phyloP scores from a whole-genome alignment of 1,139 yeast species.

The Zygosaccharomyces pseudobailii region DNA sequence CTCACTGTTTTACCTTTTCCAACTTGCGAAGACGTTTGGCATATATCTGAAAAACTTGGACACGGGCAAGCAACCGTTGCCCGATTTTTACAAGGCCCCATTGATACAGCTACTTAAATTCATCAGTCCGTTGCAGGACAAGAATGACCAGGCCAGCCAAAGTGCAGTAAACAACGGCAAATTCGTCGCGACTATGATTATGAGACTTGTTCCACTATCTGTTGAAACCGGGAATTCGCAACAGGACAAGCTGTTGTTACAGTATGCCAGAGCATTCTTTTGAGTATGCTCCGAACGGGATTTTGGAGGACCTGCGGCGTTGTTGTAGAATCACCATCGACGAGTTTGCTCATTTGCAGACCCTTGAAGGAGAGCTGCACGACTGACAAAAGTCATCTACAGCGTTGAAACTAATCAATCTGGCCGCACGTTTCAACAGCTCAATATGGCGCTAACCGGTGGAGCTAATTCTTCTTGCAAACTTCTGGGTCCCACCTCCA shows the following conservation, averaged over 20 bases:
- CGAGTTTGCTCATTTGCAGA: not conserved
- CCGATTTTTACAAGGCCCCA: not conserved
- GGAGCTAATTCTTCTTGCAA: conserved; percentile 42
- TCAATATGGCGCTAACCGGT: not conserved
- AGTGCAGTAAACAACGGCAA: conserved; percentile 29
- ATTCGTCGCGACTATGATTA: conserved; percentile 27
- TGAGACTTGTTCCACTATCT: conserved; percentile 8
- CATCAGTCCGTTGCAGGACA: conserved; percentile 15
- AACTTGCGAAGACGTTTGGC: conserved; percentile 31
- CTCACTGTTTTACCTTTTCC: conserved; percentile 24
- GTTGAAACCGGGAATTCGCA: not conserved
- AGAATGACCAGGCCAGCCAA: conserved; percentile 22
- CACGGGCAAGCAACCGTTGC: not conserved
- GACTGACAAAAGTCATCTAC: not conserved
- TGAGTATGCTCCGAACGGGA: not conserved
- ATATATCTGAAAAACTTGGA: conserved; percentile 22
- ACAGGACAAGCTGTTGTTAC: not conserved
- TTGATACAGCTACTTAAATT: conserved; percentile 14
- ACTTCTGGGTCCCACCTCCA: conserved; percentile 66
- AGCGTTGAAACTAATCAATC: not conserved
- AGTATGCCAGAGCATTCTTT: conserved; percentile 1
- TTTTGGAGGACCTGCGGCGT: conserved; percentile 1
- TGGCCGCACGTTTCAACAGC: not conserved
- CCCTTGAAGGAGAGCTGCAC: not conserved
- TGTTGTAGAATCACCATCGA: not conserved